Evolutionary conservation across 2,329 filamentous ascomycete species (phyloP).

Genomic region (Penicillium sp.): DNA sequence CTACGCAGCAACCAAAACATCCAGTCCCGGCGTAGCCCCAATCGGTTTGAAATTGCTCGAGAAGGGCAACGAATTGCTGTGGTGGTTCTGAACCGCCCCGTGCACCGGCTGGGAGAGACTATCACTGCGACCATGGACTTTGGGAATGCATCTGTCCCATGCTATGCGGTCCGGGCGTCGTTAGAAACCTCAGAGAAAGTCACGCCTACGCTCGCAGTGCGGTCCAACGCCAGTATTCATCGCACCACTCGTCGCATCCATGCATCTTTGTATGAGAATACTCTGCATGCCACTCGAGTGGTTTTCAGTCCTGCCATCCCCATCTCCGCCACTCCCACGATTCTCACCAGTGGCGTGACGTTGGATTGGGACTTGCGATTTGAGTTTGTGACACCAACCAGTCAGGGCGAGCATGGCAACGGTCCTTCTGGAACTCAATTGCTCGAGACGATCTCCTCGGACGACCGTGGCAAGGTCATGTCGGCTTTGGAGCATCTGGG

Average conservation of each 20-base stretch:
- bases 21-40: conserved; percentile 70
- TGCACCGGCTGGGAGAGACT: conserved; percentile 82
- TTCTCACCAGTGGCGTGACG: conserved; percentile 81
- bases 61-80: conserved; percentile 89
- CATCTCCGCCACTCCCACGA: conserved; percentile 75
- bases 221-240: conserved; percentile 78
- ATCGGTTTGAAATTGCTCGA: conserved; percentile 89
- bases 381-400: conserved; percentile 79
- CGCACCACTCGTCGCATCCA: conserved; percentile 80
- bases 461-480: conserved; percentile 71
- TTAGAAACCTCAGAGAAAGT: conserved; percentile 85
- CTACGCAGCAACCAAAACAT: conserved; percentile 68
- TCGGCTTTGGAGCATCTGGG: conserved; percentile 71
- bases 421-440: conserved; percentile 47
- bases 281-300: conserved; percentile 70
- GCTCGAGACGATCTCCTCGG: conserved; percentile 71
- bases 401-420: conserved; percentile 34
- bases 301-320: conserved; percentile 82
- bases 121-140: conserved; percentile 84
- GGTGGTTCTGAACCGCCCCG: conserved; percentile 78
- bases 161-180: conserved; percentile 76
- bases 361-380: conserved; percentile 84
- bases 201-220: conserved; percentile 70
- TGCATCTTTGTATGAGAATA: conserved; percentile 71
- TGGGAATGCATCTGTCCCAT: conserved; percentile 66